These are phyloP conservation scores for Stygiomarasmius scandens DNA, from an alignment of 1,284 basidiomycete species.

Conservation along the genomic window DNA sequence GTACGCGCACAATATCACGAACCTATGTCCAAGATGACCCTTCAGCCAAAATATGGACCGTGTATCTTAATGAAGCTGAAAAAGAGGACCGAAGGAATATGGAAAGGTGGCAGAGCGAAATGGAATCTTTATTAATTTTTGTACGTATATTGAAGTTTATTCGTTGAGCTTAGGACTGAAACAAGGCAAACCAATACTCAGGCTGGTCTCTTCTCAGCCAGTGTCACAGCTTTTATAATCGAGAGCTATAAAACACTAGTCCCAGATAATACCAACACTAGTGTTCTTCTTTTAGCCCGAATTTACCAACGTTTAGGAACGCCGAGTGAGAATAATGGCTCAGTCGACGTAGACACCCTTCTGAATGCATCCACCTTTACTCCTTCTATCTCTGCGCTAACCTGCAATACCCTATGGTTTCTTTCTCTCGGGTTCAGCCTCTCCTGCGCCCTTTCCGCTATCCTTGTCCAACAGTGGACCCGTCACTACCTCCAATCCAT, in stretches of 20 bases:
- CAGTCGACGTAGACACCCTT: not conserved
- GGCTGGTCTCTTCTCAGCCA: constrained; percentile 50
- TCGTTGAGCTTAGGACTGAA: no score
- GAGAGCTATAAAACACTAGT: constrained; percentile 41
- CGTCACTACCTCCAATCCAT: constrained; percentile 29
- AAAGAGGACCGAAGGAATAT: constrained; percentile 37
- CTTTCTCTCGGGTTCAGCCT: constrained; percentile 26
- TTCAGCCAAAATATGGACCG: constrained; percentile 39
- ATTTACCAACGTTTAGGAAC: constrained; percentile 32
- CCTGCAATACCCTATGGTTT: constrained; percentile 18
- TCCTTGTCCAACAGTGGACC: constrained; percentile 29
- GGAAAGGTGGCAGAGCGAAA: constrained; percentile 47
- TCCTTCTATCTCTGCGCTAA: constrained; percentile 6
- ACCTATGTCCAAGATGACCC: constrained; percentile 32
- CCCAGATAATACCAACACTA: constrained; percentile 33
- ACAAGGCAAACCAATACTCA: constrained; percentile 11
- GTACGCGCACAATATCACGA: no score
- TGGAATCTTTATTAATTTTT: constrained; percentile 49
- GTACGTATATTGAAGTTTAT: constrained; percentile 25
- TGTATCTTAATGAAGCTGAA: constrained; percentile 38
- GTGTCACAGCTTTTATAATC: constrained; percentile 47
- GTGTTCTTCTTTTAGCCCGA: constrained; percentile 33
- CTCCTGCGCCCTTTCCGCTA: constrained; percentile 26
- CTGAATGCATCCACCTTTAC: constrained; percentile 6
- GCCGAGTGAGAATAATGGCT: not conserved